A percentile compares a stretch with the other conserved stretches of the same genome.
Conservation (phyloP, 2,329 filamentous ascomycete species). For the Tolypocladium ophioglossoides region DNA sequence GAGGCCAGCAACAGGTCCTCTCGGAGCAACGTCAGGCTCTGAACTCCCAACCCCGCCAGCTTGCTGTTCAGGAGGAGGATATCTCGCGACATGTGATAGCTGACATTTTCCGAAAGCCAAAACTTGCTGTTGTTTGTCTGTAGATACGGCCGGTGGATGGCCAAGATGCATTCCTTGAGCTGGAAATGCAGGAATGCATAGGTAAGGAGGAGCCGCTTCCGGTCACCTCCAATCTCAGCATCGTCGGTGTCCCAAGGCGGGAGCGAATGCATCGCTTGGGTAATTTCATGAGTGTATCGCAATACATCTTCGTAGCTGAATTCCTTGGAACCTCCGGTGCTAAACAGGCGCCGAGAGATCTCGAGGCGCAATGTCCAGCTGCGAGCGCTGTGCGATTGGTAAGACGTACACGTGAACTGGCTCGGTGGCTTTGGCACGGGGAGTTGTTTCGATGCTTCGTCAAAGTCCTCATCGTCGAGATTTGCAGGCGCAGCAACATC, state of each 20-base stretch:
- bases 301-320: background rate
- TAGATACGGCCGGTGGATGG: background rate
- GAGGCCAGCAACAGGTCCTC: background rate
- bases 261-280: background rate
- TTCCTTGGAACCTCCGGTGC: background rate
- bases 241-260: background rate
- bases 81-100: background rate
- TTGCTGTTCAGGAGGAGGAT: background rate
- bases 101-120: background rate
- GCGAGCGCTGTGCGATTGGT: background rate
- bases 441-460: background rate
- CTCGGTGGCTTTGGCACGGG: background rate
- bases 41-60: background rate
- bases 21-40: background rate
- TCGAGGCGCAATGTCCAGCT: background rate
- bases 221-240: background rate
- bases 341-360: background rate
- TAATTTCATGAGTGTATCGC: background rate
- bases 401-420: background rate
- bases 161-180: background rate
- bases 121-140: background rate
- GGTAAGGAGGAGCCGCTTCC: background rate
- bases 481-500: background rate
- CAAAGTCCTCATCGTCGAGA: background rate
- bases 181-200: background rate